Base-by-base conservation (phyloP, 345 rosid genomes). In the Leavenworthia alabamica region DNA sequence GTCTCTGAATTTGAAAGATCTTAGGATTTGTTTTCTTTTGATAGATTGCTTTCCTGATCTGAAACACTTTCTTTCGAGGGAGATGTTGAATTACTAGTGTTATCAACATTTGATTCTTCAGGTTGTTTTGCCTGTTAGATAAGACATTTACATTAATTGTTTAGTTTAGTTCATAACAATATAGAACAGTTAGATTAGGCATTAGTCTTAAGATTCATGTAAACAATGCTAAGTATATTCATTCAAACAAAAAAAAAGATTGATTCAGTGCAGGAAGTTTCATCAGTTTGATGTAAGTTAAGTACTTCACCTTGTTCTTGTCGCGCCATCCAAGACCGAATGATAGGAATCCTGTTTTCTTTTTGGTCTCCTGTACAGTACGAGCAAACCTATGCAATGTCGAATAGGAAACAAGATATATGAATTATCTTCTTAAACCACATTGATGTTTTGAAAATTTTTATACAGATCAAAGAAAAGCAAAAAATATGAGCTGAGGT, bases 311-410 rank as follows among this genome's bases (percentile, higher is more conserved):
- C 98, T 88, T 92, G 82, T 63, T 84, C 67, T 62, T 70, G 71
- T 90, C 90, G 2, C 84, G 87, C 96, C 98, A 86, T 20, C 86
- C 85, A 60, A 85, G 79, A 32, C 85, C 85, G 58, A 88, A 87
- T 52, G 75, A 61, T 43, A 81, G 47, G 51, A 84, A 65, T 29
- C 88, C 73, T 13, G 64, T 67, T 76, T 73, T 82, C 77, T 73
- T 82, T 60, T 71, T 63, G 27, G 83, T 84, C 26, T 83, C 93
- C 45, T 40, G 75, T 51, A 57, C 20, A 40, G 52, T 45, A 20
- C 56, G 77, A 27, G 48, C 40, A 59, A 76, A 31, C 83, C 97
- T 86, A 52, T 60, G 47, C 60, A 65, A 23, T 10, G 13, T 64
- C 4, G 31, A 69, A 42, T 15, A 31, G 6, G 9, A 17, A 51